Base-by-base conservation (phyloP, 345 rosid species). In the Pistacia vera region DNA sequence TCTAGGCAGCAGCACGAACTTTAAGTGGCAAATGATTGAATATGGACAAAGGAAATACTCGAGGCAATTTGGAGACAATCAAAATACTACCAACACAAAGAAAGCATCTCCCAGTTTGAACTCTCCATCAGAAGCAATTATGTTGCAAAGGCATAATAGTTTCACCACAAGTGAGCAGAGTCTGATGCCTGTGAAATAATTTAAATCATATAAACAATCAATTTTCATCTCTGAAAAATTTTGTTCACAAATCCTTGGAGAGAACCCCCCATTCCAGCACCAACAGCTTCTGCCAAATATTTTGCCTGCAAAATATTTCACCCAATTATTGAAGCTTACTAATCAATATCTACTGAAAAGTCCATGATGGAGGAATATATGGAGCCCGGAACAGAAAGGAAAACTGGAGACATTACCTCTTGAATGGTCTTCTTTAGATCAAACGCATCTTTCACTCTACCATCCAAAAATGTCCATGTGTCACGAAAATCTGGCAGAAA, bases 181-280 rank as follows among this genome's bases (percentile, higher is more conserved):
- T 51, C 10, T 55, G 46, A 61, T 38, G 74, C 63, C 10, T 36
- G 20, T 38, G 33, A 8, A 12, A 22, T 18, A 69, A 44, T 55
- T 46, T 76, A 51, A 63, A 68, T 18, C 20, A 36, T 51, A 63
- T 56, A 5, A 52, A 38, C 17, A 2, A 41, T 20, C 10, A 33
- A 25, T 28, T 5, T 59, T 87, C 75, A 81, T 52, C 81, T 79
- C 79, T 76, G 86, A 46, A 93, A 81, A 71, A 89, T 88, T 79
- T 77, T 86, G 77, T 76, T 83, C 72, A 88, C 82, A 73, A 94
- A 81, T 72, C 97, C 93, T 88, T 89, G 97, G 81, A 94, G 79
- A 33, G 98, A 91, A 73, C 85, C 88, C 46, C 98, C 97, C 83
- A 91, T 83, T 69, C 98, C 98, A 30, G 93, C 95, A 74, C 97